phyloP scores from a whole-genome alignment of 306 rosid species.

The Cicer judaicum region DNA sequence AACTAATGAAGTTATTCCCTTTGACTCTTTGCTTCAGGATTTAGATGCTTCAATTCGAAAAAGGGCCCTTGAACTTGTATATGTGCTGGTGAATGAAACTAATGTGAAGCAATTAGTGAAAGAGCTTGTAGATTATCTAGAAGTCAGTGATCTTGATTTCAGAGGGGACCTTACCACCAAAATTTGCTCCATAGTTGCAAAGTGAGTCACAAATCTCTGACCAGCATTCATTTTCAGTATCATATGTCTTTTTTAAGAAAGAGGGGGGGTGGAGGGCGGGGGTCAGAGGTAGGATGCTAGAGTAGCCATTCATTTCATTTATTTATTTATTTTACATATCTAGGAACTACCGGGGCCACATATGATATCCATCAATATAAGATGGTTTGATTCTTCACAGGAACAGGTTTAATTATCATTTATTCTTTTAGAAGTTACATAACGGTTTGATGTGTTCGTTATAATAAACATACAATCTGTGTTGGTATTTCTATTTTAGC shows the following conservation, averaged over 20 bases:
- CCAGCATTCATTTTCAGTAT: conserved; percentile 26
- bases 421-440: conserved; percentile 21
- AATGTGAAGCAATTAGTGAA: conserved; percentile 87
- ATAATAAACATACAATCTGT: conserved; percentile 29
- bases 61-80: conserved; percentile 98
- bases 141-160: conserved; percentile 87
- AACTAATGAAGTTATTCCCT: conserved; percentile 45
- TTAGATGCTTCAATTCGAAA: conserved; percentile 93
- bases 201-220: conserved; percentile 64
- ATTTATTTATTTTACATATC: not conserved
- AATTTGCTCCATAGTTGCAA: conserved; percentile 90
- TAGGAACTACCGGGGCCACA: conserved; percentile 15
- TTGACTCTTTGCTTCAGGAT: conserved; percentile 67
- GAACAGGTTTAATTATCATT: conserved; percentile 29
- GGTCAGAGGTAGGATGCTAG: conserved; percentile 15
- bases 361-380: conserved; percentile 37
- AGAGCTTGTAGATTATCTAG: conserved; percentile 90
- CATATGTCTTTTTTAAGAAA: not conserved
- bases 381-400: conserved; percentile 21
- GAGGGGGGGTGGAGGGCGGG: not conserved
- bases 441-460: conserved; percentile 21
- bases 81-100: conserved; percentile 81
- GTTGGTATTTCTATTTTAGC: conserved; percentile 34
- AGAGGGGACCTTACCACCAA: conserved; percentile 90
- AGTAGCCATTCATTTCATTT: conserved; percentile 19